Evolutionary conservation across 176 grass and related monocot species (phyloP), one percentile per base, ranked within the genome.

Genomic region (Olyra latifolia): DNA sequence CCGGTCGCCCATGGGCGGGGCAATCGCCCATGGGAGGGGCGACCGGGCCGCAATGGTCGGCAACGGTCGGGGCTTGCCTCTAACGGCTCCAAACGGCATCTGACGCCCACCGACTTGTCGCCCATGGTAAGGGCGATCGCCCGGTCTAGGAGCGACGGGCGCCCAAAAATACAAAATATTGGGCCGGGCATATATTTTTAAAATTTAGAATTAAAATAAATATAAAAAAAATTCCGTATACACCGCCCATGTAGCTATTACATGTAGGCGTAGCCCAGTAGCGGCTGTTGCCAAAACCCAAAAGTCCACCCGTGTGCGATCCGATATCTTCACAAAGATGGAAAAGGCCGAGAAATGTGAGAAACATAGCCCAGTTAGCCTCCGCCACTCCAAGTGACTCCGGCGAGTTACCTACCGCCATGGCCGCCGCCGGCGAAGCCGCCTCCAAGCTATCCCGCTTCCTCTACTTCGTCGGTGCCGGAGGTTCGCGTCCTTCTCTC

Each of bases 381-480:
- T 53, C 16, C 17, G 1, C 16, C 67, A 2, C 38, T 49, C 55
- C 53, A 14, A 65, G 43, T 39, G 30, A 10, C 47, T 66, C 81
- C 71, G 78, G 71, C 85, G 24, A 71, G 13, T 17, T 59, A 62
- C 17, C 24, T 20, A 20, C 64, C 72, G 5, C 77, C 82, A 85
- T 85, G 82, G 47, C 87, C 57, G 57, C 64, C 47, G 65, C 47
- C 78, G 84, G 88, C 70, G 96, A 98, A 70, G 96, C 83, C 29
- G 89, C 92, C 74, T 55, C 75, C 81, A 98, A 89, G 90, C 81
- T 98, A 55, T 70, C 86, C 79, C 96, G 96, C 70, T 86, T 95
- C 78, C 64, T 98, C 47, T 95, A 63, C 86, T 98, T 98, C 79
- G 88, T 93, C 66, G 90, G 92, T 57, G 96, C 96, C 47, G 92